phyloP scores from a whole-genome alignment of 2,329 filamentous ascomycete genomes.

The Cordyceps pruinosa region DNA sequence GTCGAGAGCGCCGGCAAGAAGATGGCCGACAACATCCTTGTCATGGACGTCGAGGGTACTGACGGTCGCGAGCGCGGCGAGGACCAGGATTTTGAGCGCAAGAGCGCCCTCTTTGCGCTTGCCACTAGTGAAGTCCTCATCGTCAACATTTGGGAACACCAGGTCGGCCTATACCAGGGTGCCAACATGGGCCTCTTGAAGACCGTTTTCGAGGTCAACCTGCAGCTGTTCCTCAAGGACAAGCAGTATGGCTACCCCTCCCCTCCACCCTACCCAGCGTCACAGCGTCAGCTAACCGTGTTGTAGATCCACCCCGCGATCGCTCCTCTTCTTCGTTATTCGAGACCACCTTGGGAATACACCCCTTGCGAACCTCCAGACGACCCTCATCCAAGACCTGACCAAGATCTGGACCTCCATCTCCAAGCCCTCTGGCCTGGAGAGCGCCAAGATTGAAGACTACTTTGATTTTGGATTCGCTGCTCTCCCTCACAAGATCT shows the following conservation, averaged over 20 bases:
- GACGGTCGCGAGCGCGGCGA: constrained; percentile 94
- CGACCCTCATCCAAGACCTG: constrained; percentile 84
- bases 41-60: constrained; percentile 98
- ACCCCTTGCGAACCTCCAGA: constrained; percentile 80
- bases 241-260: constrained; percentile 58
- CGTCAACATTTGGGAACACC: constrained; percentile 99
- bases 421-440: constrained; percentile 82
- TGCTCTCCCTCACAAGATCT: constrained; percentile 90
- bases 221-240: constrained; percentile 95
- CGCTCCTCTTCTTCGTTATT: constrained; percentile 96
- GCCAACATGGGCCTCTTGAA: constrained; percentile 98
- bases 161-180: constrained; percentile 95
- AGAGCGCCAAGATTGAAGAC: constrained; percentile 84
- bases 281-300: constrained; percentile 16
- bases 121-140: constrained; percentile 97
- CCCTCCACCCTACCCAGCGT: not conserved
- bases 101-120: constrained; percentile 93
- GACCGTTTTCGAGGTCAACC: constrained; percentile 97
- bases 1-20: constrained; percentile 40
- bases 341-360: constrained; percentile 93
- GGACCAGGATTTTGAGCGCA: constrained; percentile 97
- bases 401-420: constrained; percentile 88
- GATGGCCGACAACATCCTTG: constrained; percentile 96
- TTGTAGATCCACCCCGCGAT: constrained; percentile 71
- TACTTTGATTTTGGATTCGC: constrained; percentile 99